Conservation (phyloP, 1,284 basidiomycete species). For the Ustilago trichophora region DNA sequence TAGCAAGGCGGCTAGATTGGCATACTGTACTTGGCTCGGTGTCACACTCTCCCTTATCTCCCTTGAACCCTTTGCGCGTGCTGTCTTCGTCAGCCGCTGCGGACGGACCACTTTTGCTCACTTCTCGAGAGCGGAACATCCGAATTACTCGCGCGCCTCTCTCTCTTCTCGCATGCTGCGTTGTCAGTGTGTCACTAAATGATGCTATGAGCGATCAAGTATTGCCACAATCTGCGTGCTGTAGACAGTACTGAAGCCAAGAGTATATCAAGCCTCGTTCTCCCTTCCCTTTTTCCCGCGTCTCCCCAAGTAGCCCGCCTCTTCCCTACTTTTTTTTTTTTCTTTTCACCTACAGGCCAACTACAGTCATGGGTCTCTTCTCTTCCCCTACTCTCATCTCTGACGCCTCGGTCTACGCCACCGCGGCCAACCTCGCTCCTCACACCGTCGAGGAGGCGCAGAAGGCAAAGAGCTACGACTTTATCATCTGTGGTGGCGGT, state of each 20-base stretch:
- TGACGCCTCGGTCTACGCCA: slow-evolving; percentile 38
- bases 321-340: too few relatives aligned
- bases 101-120: slow-evolving; percentile 1
- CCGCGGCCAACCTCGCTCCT: slow-evolving; percentile 32
- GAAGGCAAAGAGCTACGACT: slow-evolving; percentile 46
- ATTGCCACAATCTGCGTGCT: too few relatives aligned
- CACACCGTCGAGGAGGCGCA: slow-evolving; percentile 30
- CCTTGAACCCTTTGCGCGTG: too few relatives aligned
- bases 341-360: too few relatives aligned
- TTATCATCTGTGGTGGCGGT: slow-evolving; percentile 54
- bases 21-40: neutral
- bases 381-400: slow-evolving; percentile 24
- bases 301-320: neutral
- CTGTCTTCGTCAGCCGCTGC: slow-evolving; percentile 1
- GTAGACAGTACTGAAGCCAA: neutral
- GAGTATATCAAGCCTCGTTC: neutral
- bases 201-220: too few relatives aligned
- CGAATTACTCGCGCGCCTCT: neutral
- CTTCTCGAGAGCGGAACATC: neutral
- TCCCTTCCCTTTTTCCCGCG: too few relatives aligned
- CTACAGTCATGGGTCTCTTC: slow-evolving; percentile 53
- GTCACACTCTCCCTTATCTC: too few relatives aligned
- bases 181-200: too few relatives aligned
- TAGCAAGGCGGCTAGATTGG: too few relatives aligned
- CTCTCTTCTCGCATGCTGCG: neutral